Evolutionary conservation across 305 asterid genomes (phyloP), one percentile per base, ranked within the genome.

Genomic region (Galium porrigens): DNA sequence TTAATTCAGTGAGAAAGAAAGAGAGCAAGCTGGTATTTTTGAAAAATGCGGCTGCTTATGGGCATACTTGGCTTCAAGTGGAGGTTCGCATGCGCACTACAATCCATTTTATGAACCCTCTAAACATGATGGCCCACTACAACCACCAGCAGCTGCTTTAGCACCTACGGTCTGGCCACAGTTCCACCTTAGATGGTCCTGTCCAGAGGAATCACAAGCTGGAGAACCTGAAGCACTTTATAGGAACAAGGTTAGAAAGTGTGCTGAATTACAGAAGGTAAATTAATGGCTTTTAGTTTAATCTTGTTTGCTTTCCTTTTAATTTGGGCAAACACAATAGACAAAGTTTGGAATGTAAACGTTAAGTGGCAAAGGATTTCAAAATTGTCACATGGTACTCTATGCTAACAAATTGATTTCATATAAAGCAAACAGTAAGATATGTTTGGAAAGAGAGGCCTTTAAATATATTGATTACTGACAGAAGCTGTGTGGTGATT

Each of bases 101-200:
- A 92, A 87, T 78, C 85, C 81, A 59, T 89, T 92, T 77, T 92
- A 84, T 67, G 95, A 89, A 60, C 85, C 95, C 68, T 81, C 87
- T 48, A 90, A 78, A 73, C 79, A 77, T 76, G 78, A 76, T 65
- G 86, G 87, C 42, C 83, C 89, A 41, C 76, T 92, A 57, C 84
- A 83, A 64, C 97, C 97, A 18, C 97, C 97, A 54, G 97, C 99
- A 30, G 99, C 99, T 67, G 95, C 95, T 79, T 84, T 92, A 77
- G 99, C 99, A 70, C 99, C 99, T 55, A 89, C 95, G 30, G 80
- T 92, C 69, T 92, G 96, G 97, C 97, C 97, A 74, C 99, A 92
- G 75, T 92, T 87, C 79, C 99, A 92, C 81, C 97, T 92, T 74
- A 90, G 97, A 60, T 92, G 99, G 99, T 80, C 96, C 73, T 89